phyloP scores from a whole-genome alignment of 352 stramenopile genomes.

The Phytophthora sp. region DNA sequence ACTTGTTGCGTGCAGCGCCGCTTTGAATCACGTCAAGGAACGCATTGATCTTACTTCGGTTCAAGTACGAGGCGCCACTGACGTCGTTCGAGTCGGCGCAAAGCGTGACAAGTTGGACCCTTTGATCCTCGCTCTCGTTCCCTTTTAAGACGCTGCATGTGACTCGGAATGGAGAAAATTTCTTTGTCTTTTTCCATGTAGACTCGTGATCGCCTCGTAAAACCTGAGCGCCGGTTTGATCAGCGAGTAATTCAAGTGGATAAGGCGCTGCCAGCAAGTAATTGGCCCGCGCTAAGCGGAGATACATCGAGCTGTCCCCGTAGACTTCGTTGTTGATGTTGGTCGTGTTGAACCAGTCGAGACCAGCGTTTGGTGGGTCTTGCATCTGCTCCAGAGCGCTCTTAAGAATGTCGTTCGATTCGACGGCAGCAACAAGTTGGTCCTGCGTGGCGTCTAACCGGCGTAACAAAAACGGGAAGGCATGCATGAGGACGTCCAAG shows the following conservation, averaged over 20 bases:
- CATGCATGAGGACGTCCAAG: conserved; percentile 50
- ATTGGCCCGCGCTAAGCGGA: conserved; percentile 52
- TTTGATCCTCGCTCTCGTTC: conserved; percentile 14
- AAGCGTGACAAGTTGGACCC: conserved; percentile 30
- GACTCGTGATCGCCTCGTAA: conserved; percentile 38
- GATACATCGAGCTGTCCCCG: conserved; percentile 28
- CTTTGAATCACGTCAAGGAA: conserved; percentile 65
- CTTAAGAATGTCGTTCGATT: conserved; percentile 63
- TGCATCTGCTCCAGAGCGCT: conserved; percentile 56
- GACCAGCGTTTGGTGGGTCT: conserved; percentile 1
- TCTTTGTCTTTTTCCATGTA: conserved; percentile 30
- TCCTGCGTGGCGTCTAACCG: conserved; percentile 57
- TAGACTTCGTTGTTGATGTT: not conserved
- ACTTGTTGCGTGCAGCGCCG: conserved; percentile 45
- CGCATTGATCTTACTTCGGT: conserved; percentile 67
- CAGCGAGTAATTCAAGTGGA: conserved; percentile 50
- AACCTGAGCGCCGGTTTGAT: conserved; percentile 42
- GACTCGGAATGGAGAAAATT: conserved; percentile 46
- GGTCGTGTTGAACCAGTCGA: not conserved
- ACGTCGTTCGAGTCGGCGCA: conserved; percentile 42
- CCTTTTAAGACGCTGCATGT: conserved; percentile 15
- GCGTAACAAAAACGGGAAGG: conserved; percentile 52
- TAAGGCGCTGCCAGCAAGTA: conserved; percentile 57
- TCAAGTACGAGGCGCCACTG: conserved; percentile 57
- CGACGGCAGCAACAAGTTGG: conserved; percentile 42